Base-by-base conservation (phyloP, 2,329 filamentous ascomycete species). In the Ceratocystis diversiconidia region DNA sequence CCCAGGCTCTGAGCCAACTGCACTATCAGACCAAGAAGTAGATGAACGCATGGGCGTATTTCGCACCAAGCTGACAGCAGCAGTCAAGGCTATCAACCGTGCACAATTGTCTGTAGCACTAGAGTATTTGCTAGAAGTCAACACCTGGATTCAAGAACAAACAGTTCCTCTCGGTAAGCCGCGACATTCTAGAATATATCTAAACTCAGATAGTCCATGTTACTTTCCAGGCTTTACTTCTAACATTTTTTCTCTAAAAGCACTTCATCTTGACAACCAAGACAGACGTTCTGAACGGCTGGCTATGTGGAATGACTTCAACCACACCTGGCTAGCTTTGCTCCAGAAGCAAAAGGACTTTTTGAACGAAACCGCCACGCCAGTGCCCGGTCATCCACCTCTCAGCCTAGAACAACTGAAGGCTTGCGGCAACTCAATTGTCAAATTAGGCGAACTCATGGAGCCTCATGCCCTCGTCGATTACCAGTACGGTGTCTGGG, bases 401-500 rank as follows among this genome's bases (percentile, higher is more conserved):
- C 7, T 97, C 70, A 82, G 82, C 41, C 79, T 82, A 69, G 85
- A 88, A 2, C 82, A 79, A 28, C 79, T 97, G 61, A 85, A 89
- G 71, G 86, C 85, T 70, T 86, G 97, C 82, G 90, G 89, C 12
- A 86, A 87, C 65, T 88, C 95, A 71, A 76, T 99, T 36, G 82
- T 95, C 65, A 82, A 85, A 62, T 79, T 96, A 62, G 95, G 92
- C 73, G 91, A 97, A 73, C 83, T 83, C 62, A 83, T 97, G 68
- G 92, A 97, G 75, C 86, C 88, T 70, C 87, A 95, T 73, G 94
- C 94, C n/a, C 78, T 99, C 61, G 90, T 99, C 10, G 94, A 99
- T 76, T 99, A 97, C 74, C 88, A 97, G 72, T 95, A 96, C 77
- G 94, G 94, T 7, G 89, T 97, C 30, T 95, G 90, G 84, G 94